phyloP scores from a whole-genome alignment of 495 filamentous ascomycete genomes.

The Entonaema liquescens region DNA sequence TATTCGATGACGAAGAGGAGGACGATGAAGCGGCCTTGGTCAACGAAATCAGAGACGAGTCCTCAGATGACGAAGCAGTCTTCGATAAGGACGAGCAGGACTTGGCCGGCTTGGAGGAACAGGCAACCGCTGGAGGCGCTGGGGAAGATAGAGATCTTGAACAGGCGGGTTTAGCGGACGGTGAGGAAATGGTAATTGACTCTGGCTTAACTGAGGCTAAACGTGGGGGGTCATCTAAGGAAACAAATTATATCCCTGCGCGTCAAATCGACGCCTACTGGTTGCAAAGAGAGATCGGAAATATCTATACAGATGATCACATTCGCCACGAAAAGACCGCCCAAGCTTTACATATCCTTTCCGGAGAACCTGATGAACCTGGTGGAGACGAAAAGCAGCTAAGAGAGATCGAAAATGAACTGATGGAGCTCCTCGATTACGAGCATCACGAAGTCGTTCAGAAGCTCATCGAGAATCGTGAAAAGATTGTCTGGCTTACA shows the following conservation, averaged over 20 bases:
- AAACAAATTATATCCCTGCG: conserved; percentile 74
- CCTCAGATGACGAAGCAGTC: conserved; percentile 77
- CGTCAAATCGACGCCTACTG: conserved; percentile 97
- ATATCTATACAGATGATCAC: conserved; percentile 88
- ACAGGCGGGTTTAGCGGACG: conserved; percentile 58
- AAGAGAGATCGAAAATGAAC: conserved; percentile 94
- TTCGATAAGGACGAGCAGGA: conserved; percentile 71
- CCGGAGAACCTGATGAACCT: conserved; percentile 74
- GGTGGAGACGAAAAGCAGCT: conserved; percentile 78
- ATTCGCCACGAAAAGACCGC: conserved; percentile 88
- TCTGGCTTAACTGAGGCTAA: conserved; percentile 56
- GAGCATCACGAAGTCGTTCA: conserved; percentile 94
- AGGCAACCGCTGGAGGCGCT: conserved; percentile 61
- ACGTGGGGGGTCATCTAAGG: conserved; percentile 51
- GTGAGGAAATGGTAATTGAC: conserved; percentile 84
- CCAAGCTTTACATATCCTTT: conserved; percentile 80
- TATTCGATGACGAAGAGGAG: conserved; percentile 93
- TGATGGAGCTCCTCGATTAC: conserved; percentile 98
- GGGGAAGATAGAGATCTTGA: conserved; percentile 63
- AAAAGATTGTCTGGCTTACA: conserved; percentile 95
- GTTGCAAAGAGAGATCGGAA: conserved; percentile 91
- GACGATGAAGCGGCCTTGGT: conserved; percentile 82
- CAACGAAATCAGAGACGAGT: conserved; percentile 84
- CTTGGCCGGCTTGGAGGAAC: conserved; percentile 63
- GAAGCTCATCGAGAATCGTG: conserved; percentile 88